A percentile compares a stretch with the other conserved stretches of the same genome.
Evolutionary conservation across 441 rosid species (phyloP).

Genomic region (Dalechampia spathulata): DNA sequence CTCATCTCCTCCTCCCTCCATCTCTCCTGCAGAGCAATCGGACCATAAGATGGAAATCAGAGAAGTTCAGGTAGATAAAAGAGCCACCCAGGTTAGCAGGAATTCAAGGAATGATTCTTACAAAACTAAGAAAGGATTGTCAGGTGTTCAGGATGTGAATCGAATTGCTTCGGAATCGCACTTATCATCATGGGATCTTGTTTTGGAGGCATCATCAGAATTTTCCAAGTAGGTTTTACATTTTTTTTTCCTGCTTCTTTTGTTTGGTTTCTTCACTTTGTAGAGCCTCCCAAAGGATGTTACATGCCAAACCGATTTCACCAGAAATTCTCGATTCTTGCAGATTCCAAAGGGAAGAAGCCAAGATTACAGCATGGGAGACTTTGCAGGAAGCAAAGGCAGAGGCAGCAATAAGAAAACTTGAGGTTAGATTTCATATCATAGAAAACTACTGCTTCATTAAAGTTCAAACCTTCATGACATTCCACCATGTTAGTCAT

Average conservation of each 20-base stretch:
- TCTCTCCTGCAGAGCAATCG: slow-evolving; percentile 24
- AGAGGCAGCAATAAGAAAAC: slow-evolving; percentile 77
- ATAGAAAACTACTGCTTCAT: no score
- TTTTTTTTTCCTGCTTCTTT: no score
- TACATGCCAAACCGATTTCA: neutral
- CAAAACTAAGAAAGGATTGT: slow-evolving; percentile 37
- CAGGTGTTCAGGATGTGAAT: slow-evolving; percentile 32
- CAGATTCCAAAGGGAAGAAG: slow-evolving; percentile 82
- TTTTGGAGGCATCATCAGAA: slow-evolving; percentile 44
- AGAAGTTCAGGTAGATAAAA: slow-evolving; percentile 71
- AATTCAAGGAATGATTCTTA: slow-evolving; percentile 40
- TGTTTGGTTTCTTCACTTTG: no score
- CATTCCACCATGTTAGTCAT: no score
- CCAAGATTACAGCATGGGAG: slow-evolving; percentile 90
- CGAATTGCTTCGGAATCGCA: slow-evolving; percentile 19
- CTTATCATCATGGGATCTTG: slow-evolving; percentile 47
- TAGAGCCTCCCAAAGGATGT: no score
- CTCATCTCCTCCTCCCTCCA: slow-evolving; percentile 39
- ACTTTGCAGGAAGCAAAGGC: slow-evolving; percentile 90
- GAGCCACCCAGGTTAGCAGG: slow-evolving; percentile 46
- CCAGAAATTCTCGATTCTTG: slow-evolving; percentile 8
- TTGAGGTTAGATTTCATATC: slow-evolving; percentile 70
- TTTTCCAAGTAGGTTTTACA: slow-evolving; percentile 49
- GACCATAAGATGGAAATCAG: slow-evolving; percentile 51
- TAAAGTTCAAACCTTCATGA: no score